Evolutionary conservation across 148 eudicot species (phyloP).

Genomic region (Rhododendron henanense): DNA sequence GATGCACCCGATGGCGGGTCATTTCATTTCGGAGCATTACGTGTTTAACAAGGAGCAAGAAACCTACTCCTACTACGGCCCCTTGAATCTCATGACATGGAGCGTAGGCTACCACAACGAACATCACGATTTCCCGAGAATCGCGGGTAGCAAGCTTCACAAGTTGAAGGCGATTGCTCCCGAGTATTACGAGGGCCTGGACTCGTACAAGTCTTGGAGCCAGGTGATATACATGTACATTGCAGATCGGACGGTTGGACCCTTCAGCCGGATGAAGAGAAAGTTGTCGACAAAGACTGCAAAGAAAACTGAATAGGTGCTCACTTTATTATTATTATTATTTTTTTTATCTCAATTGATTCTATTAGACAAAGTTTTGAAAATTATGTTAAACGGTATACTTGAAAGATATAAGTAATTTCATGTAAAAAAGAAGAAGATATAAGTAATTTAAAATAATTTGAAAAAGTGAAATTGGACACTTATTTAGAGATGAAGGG

Average conservation of each 20-base stretch:
- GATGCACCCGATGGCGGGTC: constrained; percentile 96
- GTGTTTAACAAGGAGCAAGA: constrained; percentile 79
- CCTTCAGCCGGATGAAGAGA: constrained; percentile 88
- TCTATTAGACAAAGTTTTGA: no score
- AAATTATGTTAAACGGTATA: no score
- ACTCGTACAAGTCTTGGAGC: constrained; percentile 81
- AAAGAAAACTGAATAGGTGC: constrained; percentile 3
- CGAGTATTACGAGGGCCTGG: constrained; percentile 27
- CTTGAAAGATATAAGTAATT: no score
- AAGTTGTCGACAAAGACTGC: constrained; percentile 12
- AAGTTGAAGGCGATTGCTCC: constrained; percentile 69
- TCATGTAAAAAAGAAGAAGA: no score
- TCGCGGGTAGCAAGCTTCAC: constrained; percentile 50
- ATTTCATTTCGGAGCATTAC: constrained; percentile 91
- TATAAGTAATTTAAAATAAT: no score
- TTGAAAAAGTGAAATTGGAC: no score
- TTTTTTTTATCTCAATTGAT: no score
- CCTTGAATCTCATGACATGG: constrained; percentile 76
- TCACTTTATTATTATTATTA: not conserved
- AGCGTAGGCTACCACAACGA: constrained; percentile 95
- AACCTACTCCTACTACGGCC: constrained; percentile 77
- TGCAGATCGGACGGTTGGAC: constrained; percentile 67
- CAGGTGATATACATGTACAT: constrained; percentile 73
- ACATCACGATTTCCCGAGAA: constrained; percentile 94
- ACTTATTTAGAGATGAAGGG: no score